Percentiles rank a stretch among this genome's conserved stretches.
Conservation (phyloP, 306 rosid species). For the Luffa acutangula region DNA sequence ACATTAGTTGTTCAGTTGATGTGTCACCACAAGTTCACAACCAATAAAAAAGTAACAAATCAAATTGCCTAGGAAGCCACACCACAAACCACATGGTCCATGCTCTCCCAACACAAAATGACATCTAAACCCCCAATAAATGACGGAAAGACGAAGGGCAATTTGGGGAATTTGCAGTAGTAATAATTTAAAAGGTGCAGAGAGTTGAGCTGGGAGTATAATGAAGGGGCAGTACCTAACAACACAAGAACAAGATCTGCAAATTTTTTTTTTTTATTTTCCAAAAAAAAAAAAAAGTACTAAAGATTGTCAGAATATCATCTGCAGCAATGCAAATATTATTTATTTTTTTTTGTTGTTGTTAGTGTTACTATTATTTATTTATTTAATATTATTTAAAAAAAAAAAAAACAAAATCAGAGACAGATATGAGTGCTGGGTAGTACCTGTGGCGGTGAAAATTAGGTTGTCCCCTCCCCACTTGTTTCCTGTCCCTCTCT, state of each 20-base stretch:
- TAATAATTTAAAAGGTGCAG: conserved; percentile 1
- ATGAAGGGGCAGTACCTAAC: conserved; percentile 1
- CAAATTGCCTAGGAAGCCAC: neutral
- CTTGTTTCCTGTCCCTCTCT: neutral
- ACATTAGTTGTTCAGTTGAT: neutral
- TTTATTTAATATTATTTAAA: no score
- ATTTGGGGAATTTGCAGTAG: neutral
- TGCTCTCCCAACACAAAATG: neutral
- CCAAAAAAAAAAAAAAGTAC: neutral
- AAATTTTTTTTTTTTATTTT: neutral
- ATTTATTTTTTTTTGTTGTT: neutral
- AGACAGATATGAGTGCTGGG: neutral
- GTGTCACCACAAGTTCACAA: neutral
- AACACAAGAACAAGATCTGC: conserved; percentile 1
- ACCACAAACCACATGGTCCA: neutral
- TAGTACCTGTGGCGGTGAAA: conserved; percentile 2
- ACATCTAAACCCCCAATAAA: neutral
- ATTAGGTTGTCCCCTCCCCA: conserved; percentile 7
- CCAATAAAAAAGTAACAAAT: neutral
- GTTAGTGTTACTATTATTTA: neutral
- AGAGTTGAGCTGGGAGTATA: neutral
- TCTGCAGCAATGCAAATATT: neutral
- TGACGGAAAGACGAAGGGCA: neutral
- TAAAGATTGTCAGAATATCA: neutral
- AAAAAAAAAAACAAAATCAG: neutral